These are phyloP conservation scores for Kwoniella bestiolae DNA, from an alignment of 768 basidiomycete species.

Conservation along the genomic window DNA sequence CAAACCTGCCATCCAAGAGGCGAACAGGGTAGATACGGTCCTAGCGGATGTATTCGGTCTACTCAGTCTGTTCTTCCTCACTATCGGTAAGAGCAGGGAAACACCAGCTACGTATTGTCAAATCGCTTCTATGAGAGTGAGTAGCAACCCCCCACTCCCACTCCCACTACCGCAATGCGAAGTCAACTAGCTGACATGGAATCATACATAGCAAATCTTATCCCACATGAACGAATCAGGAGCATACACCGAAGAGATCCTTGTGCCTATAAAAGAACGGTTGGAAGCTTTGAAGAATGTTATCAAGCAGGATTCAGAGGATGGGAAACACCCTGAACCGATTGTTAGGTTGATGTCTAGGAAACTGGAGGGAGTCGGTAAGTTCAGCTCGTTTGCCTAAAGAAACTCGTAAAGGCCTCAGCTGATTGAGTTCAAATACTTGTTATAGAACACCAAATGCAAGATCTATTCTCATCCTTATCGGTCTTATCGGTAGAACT, in stretches of 20 bases:
- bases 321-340: constrained; percentile 79
- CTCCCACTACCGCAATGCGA: no score
- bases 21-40: constrained; percentile 89
- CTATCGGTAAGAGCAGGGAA: constrained; percentile 93
- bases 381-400: no score
- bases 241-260: constrained; percentile 88
- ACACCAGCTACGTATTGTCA: constrained; percentile 95
- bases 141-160: no score
- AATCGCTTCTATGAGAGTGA: constrained; percentile 91
- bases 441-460: constrained; percentile 71
- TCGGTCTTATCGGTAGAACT: constrained; percentile 87
- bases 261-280: constrained; percentile 82
- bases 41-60: constrained; percentile 94
- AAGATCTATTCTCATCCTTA: constrained; percentile 78
- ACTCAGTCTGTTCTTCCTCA: constrained; percentile 94
- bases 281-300: constrained; percentile 81
- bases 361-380: constrained; percentile 90
- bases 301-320: constrained; percentile 77
- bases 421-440: constrained; percentile 12
- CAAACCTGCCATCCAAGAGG: constrained; percentile 45
- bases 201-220: constrained; percentile 76
- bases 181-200: not conserved
- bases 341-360: constrained; percentile 87
- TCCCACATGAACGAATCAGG: constrained; percentile 95
- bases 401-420: no score